Percentiles rank a stretch among this genome's conserved stretches.
Conservation (phyloP, 495 filamentous ascomycete species). For the Neurospora pannonica region DNA sequence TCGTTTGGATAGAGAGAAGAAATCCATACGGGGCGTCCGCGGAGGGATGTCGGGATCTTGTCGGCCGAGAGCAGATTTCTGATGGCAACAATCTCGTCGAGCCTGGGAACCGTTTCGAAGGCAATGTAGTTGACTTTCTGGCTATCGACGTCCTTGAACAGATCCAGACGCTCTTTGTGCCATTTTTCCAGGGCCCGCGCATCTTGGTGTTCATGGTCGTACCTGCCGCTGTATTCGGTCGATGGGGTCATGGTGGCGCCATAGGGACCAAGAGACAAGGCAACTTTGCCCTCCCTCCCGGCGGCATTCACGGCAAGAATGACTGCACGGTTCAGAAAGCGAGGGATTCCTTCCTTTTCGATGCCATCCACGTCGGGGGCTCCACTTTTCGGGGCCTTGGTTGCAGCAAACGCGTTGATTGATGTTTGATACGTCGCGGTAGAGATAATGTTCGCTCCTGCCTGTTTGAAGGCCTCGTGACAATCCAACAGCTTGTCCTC, state of each 20-base stretch:
- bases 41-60: background rate
- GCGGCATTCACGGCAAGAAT: conserved; percentile 28
- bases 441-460: conserved; percentile 50
- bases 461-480: conserved; percentile 43
- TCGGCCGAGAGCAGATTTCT: conserved; percentile 25
- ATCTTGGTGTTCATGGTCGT: conserved; percentile 37
- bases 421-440: conserved; percentile 60
- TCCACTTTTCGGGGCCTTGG: conserved; percentile 11
- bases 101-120: conserved; percentile 53
- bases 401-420: conserved; percentile 40
- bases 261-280: conserved; percentile 53
- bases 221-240: conserved; percentile 53
- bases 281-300: conserved; percentile 19
- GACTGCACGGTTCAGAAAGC: conserved; percentile 24
- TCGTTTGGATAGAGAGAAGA: conserved; percentile 50
- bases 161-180: conserved; percentile 43
- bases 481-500: conserved; percentile 37
- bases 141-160: conserved; percentile 29
- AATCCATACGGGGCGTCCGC: conserved; percentile 45
- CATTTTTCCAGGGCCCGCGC: conserved; percentile 38
- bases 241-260: conserved; percentile 55
- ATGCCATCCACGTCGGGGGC: conserved; percentile 13
- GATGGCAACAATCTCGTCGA: conserved; percentile 52
- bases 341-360: conserved; percentile 9
- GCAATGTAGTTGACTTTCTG: conserved; percentile 45